phyloP scores from a whole-genome alignment of 352 stramenopile genomes.

The Phytophthora kernoviae region DNA sequence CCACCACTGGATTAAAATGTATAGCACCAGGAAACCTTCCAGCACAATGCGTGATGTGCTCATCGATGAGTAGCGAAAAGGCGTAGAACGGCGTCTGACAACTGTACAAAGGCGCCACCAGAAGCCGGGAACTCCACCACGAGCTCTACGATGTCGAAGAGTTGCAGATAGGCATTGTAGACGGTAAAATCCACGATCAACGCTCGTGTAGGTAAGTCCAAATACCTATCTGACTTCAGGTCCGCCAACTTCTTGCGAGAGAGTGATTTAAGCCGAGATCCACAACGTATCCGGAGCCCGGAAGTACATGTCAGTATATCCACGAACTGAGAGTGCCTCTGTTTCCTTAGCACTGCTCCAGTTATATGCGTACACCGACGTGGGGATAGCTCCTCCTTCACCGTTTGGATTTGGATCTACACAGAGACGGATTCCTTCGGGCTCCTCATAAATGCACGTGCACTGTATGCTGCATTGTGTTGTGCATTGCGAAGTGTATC shows the following conservation, averaged over 20 bases:
- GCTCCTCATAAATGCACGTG: constrained; percentile 74
- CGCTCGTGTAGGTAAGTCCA: constrained; percentile 66
- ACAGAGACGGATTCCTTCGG: constrained; percentile 49
- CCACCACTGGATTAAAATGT: constrained; percentile 49
- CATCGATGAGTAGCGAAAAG: constrained; percentile 60
- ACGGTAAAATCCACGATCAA: constrained; percentile 70
- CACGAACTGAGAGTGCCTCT: constrained; percentile 19
- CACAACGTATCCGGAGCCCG: constrained; percentile 66
- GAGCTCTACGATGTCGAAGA: constrained; percentile 68
- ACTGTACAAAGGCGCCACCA: constrained; percentile 51
- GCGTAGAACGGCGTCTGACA: constrained; percentile 50
- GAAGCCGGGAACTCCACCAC: constrained; percentile 69
- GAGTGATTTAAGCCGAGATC: constrained; percentile 47
- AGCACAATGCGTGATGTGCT: constrained; percentile 46
- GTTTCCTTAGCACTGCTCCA: constrained; percentile 44
- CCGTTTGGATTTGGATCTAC: constrained; percentile 59
- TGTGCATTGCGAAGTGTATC: constrained; percentile 49
- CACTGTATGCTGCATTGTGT: constrained; percentile 56
- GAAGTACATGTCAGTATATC: constrained; percentile 46
- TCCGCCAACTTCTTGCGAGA: constrained; percentile 29
- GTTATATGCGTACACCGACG: constrained; percentile 55
- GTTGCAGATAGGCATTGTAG: constrained; percentile 68
- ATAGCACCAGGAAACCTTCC: constrained; percentile 56
- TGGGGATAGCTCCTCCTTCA: constrained; percentile 30
- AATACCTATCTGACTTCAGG: constrained; percentile 48